These are phyloP conservation scores for Arabis alpina DNA, from an alignment of 345 rosid genomes.

Conservation along the genomic window DNA sequence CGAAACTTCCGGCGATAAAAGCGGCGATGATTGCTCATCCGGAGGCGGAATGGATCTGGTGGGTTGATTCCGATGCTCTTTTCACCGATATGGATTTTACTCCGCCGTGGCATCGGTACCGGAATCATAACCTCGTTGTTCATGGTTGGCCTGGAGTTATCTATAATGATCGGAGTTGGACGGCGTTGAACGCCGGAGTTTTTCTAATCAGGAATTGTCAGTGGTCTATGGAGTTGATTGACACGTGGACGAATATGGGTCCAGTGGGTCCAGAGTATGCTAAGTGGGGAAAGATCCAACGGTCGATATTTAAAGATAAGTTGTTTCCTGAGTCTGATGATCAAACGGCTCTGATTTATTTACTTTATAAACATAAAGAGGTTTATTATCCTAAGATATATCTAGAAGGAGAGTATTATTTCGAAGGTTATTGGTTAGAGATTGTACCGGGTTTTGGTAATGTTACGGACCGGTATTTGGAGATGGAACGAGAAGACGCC, in stretches of 20 bases:
- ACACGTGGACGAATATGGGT: constrained; percentile 66
- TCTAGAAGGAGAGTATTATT: constrained; percentile 71
- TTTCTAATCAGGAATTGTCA: constrained; percentile 82
- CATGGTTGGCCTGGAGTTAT: constrained; percentile 86
- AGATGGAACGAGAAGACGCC: constrained; percentile 52
- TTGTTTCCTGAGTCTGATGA: constrained; percentile 86
- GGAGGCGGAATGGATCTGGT: constrained; percentile 99
- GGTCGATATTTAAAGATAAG: constrained; percentile 78
- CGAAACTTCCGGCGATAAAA: constrained; percentile 71
- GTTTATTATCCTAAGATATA: constrained; percentile 63
- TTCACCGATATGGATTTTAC: constrained; percentile 94
- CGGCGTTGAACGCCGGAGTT: constrained; percentile 83
- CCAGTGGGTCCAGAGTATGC: constrained; percentile 57
- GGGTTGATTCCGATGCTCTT: constrained; percentile 96
- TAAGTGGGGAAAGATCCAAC: constrained; percentile 71
- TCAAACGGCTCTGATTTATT: constrained; percentile 77
- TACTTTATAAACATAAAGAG: constrained; percentile 57
- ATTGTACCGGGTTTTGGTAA: constrained; percentile 55
- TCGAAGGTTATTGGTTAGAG: constrained; percentile 83
- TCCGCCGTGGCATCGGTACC: constrained; percentile 69
- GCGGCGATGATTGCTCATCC: constrained; percentile 98
- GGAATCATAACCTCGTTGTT: constrained; percentile 73
- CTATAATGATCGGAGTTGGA: constrained; percentile 62
- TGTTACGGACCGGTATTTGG: constrained; percentile 58
- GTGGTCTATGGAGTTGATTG: constrained; percentile 89